Evolutionary conservation across 1,284 basidiomycete species (phyloP).

Genomic region (Trametes sp.): DNA sequence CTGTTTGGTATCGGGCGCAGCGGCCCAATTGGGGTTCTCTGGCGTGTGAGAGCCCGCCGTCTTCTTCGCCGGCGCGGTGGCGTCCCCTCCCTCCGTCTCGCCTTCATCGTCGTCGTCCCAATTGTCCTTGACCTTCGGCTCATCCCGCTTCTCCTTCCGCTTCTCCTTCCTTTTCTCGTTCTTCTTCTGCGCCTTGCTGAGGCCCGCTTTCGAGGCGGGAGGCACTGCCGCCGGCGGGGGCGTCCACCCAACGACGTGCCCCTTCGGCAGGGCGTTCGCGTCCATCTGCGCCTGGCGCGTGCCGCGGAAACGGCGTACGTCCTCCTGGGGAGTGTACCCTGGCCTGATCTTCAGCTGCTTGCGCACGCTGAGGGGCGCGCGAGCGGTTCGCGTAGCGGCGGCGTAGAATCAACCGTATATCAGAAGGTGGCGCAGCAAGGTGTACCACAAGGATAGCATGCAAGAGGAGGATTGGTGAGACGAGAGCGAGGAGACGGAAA

Average conservation of each 20-base stretch:
- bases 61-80: constrained; percentile 18
- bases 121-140: constrained; percentile 62
- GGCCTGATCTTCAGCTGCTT: constrained; percentile 93
- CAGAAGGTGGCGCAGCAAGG: neutral
- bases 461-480: neutral
- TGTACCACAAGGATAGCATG: neutral
- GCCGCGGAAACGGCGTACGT: constrained; percentile 85
- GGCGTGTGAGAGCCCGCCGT: constrained; percentile 26
- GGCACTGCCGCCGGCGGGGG: constrained; percentile 46
- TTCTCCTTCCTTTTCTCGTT: constrained; percentile 80
- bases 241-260: constrained; percentile 81
- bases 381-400: constrained; percentile 3
- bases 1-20: constrained; percentile 27
- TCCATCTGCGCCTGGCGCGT: constrained; percentile 79
- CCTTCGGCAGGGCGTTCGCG: constrained; percentile 66
- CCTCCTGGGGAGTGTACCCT: constrained; percentile 95
- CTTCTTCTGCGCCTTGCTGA: constrained; percentile 76
- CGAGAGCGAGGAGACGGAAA: neutral
- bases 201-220: constrained; percentile 31
- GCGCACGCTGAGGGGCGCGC: constrained; percentile 64
- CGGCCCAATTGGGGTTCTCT: constrained; percentile 33
- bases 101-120: constrained; percentile 79
- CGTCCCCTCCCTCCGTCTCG: constrained; percentile 39
- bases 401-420: neutral
- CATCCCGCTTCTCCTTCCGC: constrained; percentile 61